These are phyloP conservation scores for Pleurotus djamor DNA, from an alignment of 768 basidiomycete genomes.

Conservation along the genomic window DNA sequence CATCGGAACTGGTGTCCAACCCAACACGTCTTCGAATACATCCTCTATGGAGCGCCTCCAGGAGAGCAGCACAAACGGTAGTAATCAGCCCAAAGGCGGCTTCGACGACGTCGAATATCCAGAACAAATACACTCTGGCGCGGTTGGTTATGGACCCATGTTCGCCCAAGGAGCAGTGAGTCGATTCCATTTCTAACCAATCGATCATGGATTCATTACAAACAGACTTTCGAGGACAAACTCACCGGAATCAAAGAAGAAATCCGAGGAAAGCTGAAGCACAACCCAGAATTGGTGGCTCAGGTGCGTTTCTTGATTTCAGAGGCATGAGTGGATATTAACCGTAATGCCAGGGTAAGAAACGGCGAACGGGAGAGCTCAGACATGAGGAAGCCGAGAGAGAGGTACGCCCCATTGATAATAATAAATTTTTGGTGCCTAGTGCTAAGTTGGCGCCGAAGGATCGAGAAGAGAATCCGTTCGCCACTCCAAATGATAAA, in stretches of 20 bases:
- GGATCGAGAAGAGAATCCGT: no score
- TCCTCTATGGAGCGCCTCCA: background rate
- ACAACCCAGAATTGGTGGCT: conserved; percentile 4
- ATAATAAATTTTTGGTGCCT: no score
- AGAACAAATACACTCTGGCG: conserved; percentile 40
- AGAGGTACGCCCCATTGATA: background rate
- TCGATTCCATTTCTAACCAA: background rate
- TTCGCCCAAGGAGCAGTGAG: conserved; percentile 31
- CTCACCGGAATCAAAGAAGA: conserved; percentile 29
- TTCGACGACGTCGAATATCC: conserved; percentile 23
- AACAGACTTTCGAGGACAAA: conserved; percentile 27
- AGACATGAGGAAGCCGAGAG: background rate
- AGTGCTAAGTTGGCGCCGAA: no score
- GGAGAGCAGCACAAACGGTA: background rate
- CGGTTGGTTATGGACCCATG: conserved; percentile 42
- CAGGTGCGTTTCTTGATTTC: background rate
- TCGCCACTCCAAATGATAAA: no score
- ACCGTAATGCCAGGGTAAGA: background rate
- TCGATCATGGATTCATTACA: background rate
- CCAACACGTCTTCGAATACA: background rate
- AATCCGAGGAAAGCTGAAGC: conserved; percentile 25
- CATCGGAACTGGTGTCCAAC: background rate
- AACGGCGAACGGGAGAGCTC: background rate
- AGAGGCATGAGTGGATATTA: background rate
- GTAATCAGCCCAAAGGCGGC: conserved; percentile 2